phyloP scores from a whole-genome alignment of 306 rosid genomes.

The Quercus parvula region DNA sequence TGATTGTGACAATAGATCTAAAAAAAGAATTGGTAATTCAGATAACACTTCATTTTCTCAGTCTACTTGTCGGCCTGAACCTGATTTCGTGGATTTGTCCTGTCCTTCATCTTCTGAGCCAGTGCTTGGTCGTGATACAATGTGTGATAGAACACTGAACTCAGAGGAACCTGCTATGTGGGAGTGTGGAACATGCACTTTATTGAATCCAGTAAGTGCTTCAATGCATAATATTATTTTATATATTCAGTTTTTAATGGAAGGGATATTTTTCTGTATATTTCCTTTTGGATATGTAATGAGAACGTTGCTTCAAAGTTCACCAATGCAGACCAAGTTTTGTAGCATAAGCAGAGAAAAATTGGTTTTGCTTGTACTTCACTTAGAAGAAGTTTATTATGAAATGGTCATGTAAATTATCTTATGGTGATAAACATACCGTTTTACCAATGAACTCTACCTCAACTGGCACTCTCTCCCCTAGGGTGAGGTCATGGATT shows the following conservation, averaged over 20 bases:
- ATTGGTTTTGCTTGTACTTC: background rate
- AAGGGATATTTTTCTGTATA: background rate
- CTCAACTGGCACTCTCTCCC: too few relatives aligned
- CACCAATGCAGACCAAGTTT: background rate
- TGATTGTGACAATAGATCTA: slow-evolving; percentile 20
- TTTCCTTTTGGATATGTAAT: background rate
- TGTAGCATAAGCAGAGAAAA: background rate
- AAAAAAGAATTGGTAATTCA: slow-evolving; percentile 23
- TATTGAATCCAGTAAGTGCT: slow-evolving; percentile 70
- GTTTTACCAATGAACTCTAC: too few relatives aligned
- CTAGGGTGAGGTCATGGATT: too few relatives aligned
- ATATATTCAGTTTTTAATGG: slow-evolving; percentile 1
- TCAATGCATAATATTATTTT: background rate
- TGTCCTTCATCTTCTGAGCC: slow-evolving; percentile 21
- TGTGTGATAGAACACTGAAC: slow-evolving; percentile 14
- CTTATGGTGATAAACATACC: background rate
- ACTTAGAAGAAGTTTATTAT: background rate
- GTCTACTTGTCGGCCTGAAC: slow-evolving; percentile 27
- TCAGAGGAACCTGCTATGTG: slow-evolving; percentile 54
- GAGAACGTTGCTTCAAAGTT: background rate
- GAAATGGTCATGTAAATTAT: background rate
- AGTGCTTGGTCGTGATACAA: background rate
- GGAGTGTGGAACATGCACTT: slow-evolving; percentile 79
- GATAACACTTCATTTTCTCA: slow-evolving; percentile 26
- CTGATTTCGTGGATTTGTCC: slow-evolving; percentile 28